Evolutionary conservation across 306 rosid genomes (phyloP).

Genomic region (Vigna nakashimae): DNA sequence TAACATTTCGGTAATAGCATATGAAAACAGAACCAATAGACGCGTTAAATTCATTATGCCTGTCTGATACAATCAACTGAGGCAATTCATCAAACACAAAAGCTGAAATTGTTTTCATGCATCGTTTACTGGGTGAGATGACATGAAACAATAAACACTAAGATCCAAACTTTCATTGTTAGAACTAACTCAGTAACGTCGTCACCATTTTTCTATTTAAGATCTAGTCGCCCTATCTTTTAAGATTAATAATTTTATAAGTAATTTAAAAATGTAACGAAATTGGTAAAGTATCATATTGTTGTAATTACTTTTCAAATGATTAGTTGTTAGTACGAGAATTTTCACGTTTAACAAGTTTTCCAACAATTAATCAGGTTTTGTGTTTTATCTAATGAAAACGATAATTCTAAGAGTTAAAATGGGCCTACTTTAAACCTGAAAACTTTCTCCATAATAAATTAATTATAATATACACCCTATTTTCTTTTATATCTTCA

Average conservation of each 20-base stretch:
- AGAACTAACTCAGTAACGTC: background rate
- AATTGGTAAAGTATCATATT: background rate
- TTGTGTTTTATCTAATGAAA: no score
- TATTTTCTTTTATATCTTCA: no score
- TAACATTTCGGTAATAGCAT: constrained; percentile 28
- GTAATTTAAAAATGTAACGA: background rate
- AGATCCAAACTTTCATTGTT: background rate
- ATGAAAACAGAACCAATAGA: constrained; percentile 33
- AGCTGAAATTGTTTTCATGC: background rate
- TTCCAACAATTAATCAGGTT: no score
- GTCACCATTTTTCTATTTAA: background rate
- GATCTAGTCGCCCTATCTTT: background rate
- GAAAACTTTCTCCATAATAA: no score
- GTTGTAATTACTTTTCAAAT: background rate
- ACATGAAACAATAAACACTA: background rate
- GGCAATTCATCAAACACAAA: constrained; percentile 24
- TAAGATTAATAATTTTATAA: no score
- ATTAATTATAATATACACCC: no score
- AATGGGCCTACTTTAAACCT: no score
- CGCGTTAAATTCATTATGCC: background rate
- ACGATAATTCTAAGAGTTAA: no score
- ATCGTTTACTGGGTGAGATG: background rate
- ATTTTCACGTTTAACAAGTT: background rate
- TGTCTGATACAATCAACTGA: background rate
- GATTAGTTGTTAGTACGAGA: background rate